Percentiles rank a stretch among this genome's conserved stretches.
phyloP scores from a whole-genome alignment of 768 basidiomycete species.

The Hydnomerulius pinastri region DNA sequence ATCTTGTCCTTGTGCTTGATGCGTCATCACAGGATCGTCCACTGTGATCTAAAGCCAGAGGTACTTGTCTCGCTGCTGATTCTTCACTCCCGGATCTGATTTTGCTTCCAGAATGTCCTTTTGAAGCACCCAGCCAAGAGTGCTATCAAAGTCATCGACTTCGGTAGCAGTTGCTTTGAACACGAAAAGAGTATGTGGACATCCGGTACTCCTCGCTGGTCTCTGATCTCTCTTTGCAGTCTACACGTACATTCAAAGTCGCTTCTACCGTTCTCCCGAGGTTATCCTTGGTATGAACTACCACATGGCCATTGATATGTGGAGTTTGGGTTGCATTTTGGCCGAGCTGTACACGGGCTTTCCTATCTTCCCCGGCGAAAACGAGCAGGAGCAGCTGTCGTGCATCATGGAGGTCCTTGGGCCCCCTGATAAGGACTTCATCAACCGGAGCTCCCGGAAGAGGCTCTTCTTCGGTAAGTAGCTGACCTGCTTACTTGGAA shows the following conservation, averaged over 20 bases:
- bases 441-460: slow-evolving; percentile 91
- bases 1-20: slow-evolving; percentile 87
- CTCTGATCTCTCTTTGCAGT: slow-evolving; percentile 51
- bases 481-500: background rate
- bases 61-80: slow-evolving; percentile 37
- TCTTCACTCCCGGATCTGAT: slow-evolving; percentile 5
- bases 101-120: slow-evolving; percentile 75
- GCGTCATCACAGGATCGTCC: slow-evolving; percentile 96
- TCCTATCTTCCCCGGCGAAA: slow-evolving; percentile 98
- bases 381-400: slow-evolving; percentile 96
- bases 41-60: slow-evolving; percentile 99
- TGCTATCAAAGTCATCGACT: slow-evolving; percentile 97
- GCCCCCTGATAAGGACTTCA: slow-evolving; percentile 90
- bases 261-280: slow-evolving; percentile 99
- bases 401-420: slow-evolving; percentile 99
- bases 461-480: slow-evolving; percentile 92
- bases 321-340: slow-evolving; percentile 97
- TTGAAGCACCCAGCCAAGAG: slow-evolving; percentile 94
- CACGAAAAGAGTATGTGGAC: slow-evolving; percentile 89
- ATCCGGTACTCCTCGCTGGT: background rate
- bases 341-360: slow-evolving; percentile 97
- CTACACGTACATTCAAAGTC: slow-evolving; percentile 99
- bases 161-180: slow-evolving; percentile 97
- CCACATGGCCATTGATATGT: slow-evolving; percentile 99
- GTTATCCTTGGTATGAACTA: slow-evolving; percentile 99